Conservation (phyloP, 495 filamentous ascomycete genomes). For the Tuber borchii region DNA sequence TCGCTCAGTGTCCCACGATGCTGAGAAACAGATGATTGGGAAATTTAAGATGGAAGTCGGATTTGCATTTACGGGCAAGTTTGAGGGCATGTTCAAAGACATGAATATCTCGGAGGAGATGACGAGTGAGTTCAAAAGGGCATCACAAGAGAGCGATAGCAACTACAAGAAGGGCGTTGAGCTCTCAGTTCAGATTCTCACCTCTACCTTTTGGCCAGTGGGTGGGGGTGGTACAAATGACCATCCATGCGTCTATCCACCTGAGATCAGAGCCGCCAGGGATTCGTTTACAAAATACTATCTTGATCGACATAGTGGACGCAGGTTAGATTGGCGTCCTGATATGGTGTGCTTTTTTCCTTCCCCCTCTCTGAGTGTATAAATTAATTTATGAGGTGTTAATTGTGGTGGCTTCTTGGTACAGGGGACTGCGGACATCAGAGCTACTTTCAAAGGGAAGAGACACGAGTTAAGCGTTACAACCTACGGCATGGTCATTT, state of each 20-base stretch:
- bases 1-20: slow-evolving; percentile 78
- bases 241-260: slow-evolving; percentile 60
- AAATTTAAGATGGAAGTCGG: slow-evolving; percentile 95
- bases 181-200: slow-evolving; percentile 75
- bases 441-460: slow-evolving; percentile 54
- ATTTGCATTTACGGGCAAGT: slow-evolving; percentile 82
- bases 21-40: slow-evolving; percentile 89
- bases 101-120: slow-evolving; percentile 86
- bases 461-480: slow-evolving; percentile 86
- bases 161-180: slow-evolving; percentile 61
- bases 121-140: slow-evolving; percentile 49
- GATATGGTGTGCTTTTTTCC: slow-evolving; percentile 48
- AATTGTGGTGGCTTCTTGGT: slow-evolving; percentile 39
- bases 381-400: neutral
- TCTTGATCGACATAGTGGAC: slow-evolving; percentile 73
- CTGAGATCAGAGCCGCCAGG: slow-evolving; percentile 67
- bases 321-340: slow-evolving; percentile 77
- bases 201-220: slow-evolving; percentile 94
- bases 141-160: slow-evolving; percentile 12
- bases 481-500: slow-evolving; percentile 85
- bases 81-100: slow-evolving; percentile 98
- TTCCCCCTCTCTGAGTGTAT: neutral
- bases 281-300: slow-evolving; percentile 89
- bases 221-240: slow-evolving; percentile 53
- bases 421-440: slow-evolving; percentile 74